Conservation (phyloP, 768 basidiomycete genomes). For the Gelatoporia subvermispora region DNA sequence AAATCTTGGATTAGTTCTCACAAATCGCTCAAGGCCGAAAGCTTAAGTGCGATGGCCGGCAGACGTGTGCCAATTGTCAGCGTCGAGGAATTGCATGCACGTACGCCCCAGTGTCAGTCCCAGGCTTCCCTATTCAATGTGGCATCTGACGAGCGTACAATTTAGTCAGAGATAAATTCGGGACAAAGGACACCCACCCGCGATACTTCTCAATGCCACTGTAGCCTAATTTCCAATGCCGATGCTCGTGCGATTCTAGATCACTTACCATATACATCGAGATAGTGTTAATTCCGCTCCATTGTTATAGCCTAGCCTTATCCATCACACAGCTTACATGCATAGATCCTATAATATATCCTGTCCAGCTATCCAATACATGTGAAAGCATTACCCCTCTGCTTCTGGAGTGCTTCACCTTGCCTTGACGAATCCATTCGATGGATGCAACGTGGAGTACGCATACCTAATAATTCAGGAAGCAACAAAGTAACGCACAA, state of each 20-base stretch:
- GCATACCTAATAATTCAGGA: background rate
- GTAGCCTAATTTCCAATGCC: background rate
- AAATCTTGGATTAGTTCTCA: background rate
- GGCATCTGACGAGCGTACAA: too few species aligned
- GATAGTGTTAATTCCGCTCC: background rate
- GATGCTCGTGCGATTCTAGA: background rate
- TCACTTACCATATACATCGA: background rate
- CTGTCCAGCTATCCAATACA: background rate
- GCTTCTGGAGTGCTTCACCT: background rate
- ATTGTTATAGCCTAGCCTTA: background rate
- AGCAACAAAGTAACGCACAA: conserved; percentile 40
- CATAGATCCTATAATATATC: background rate
- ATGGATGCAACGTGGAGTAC: background rate
- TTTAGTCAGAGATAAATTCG: too few species aligned
- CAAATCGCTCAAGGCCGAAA: conserved; percentile 46
- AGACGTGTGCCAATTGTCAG: conserved; percentile 63
- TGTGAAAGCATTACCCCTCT: background rate
- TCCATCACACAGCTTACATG: background rate
- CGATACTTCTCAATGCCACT: background rate
- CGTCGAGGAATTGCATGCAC: conserved; percentile 50
- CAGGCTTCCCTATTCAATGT: too few species aligned
- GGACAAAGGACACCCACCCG: background rate
- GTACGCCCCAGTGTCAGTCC: conserved; percentile 64
- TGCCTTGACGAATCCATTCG: background rate
- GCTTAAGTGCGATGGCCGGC: conserved; percentile 68